Evolutionary conservation across 805 yeast genomes (phyloP), one percentile per base, ranked within the genome.

Genomic region (Hanseniaspora lindneri): DNA sequence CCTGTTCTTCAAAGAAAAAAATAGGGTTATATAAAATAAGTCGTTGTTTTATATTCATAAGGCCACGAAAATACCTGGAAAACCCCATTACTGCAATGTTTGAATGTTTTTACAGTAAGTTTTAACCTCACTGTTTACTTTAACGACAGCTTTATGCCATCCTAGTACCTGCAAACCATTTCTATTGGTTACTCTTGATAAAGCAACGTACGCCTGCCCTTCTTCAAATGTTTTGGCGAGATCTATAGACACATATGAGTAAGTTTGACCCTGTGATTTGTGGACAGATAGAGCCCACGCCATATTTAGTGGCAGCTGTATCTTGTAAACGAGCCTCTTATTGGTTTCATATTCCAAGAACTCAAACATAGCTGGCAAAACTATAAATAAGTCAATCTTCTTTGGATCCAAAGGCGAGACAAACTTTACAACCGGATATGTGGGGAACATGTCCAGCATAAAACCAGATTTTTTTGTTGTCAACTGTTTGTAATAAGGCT

Each of bases 241-340:
- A 60, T 92, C 94, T 4, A 89, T 95, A 53, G 73, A 73, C 3
- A 84, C 87, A 49, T 75, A 70, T 4, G 80, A 77, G 37, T 87
- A 63, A 0, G 97, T 83, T 63, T 89, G 88, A 1, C 98, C 98
- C 62, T 89, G 98, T 0, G 96, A 79, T 65, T 92, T 89, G 60
- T 92, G 98, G 37, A 92, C 88, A 0, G 96, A 87, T 39, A 92
- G 64, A 0, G 98, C 87, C 96, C 97, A 92, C 0, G 98, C 95
- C 14, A 88, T 67, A 56, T 89, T 79, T 47, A 92, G 66, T 0
- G 98, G 98, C 1, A 92, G 55, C 58, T 92, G 98, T 0, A 71
- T 68, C 56, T 96, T 69, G 1, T 80, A 70, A 1, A 85, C 95
- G 13, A 85, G 54, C 0, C 80, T 75, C 7, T 69, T 69, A 19